A percentile compares a stretch with the other conserved stretches of the same genome.
These are phyloP conservation scores for Cnidoscolus chayamansa DNA, from an alignment of 441 rosid species.

Conservation along the genomic window DNA sequence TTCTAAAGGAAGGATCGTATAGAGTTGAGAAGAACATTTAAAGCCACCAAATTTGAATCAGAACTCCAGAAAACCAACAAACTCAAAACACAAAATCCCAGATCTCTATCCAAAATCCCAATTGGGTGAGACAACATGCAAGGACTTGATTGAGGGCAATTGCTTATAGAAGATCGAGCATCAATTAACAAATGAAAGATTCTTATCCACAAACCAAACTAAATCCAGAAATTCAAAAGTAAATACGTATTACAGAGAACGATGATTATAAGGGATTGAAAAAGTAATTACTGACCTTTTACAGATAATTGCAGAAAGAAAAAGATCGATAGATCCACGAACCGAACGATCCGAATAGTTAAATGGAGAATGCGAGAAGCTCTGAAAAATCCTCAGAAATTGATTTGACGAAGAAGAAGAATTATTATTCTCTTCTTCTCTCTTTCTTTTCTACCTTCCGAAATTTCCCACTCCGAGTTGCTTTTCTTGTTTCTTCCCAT, in stretches of 20 bases:
- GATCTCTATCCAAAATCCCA: slow-evolving; percentile 19
- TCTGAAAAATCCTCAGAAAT: not conserved
- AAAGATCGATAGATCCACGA: slow-evolving; percentile 15
- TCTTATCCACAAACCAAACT: not conserved
- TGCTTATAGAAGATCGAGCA: not conserved
- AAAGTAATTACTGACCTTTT: slow-evolving; percentile 19
- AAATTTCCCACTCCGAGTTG: not conserved
- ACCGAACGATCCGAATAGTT: not conserved
- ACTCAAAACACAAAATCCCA: slow-evolving; percentile 11
- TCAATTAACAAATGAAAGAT: not conserved
- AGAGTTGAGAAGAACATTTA: not conserved
- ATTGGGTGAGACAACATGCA: not conserved
- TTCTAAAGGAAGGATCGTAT: not conserved
- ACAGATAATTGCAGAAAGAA: not conserved
- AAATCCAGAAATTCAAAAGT: not conserved
- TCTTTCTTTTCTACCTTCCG: no score
- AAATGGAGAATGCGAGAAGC: slow-evolving; percentile 2
- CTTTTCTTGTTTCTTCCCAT: not conserved
- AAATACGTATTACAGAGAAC: not conserved
- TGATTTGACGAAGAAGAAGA: not conserved
- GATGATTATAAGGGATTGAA: no score
- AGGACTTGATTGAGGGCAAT: not conserved
- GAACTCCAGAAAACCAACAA: not conserved
- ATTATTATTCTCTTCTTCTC: not conserved
- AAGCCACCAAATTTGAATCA: not conserved